A percentile compares a stretch with the other conserved stretches of the same genome.
phyloP scores from a whole-genome alignment of 495 filamentous ascomycete genomes.

The Usnea hakonensis region DNA sequence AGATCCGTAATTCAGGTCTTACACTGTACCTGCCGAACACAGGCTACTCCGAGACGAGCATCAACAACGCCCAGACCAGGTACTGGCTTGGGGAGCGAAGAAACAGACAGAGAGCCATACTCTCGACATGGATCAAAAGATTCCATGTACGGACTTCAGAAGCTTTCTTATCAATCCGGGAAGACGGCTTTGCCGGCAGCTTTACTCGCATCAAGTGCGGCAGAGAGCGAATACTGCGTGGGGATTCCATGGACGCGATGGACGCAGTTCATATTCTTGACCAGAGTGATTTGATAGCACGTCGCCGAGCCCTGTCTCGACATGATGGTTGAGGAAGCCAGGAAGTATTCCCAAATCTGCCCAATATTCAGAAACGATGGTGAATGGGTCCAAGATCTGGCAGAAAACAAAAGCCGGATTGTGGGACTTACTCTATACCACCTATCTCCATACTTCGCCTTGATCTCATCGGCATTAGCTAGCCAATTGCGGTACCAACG shows the following conservation, averaged over 20 bases:
- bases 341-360: background rate
- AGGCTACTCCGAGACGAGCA: background rate
- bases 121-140: background rate
- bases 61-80: background rate
- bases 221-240: background rate
- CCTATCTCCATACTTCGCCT: background rate
- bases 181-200: background rate
- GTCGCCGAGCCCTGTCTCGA: background rate
- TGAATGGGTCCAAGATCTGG: background rate
- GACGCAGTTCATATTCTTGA: background rate
- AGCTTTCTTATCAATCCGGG: background rate
- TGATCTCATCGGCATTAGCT: background rate
- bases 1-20: background rate
- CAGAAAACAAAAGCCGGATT: background rate
- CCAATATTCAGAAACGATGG: background rate
- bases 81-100: background rate
- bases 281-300: background rate
- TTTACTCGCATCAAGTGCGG: background rate
- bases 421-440: background rate
- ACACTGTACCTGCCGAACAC: background rate
- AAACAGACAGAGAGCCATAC: background rate
- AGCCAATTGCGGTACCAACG: background rate
- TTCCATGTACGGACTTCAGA: background rate
- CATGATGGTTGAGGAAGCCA: background rate
- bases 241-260: background rate